Conservation (phyloP, 2,329 filamentous ascomycete species). For the Aspergillus pseudoglaucus region DNA sequence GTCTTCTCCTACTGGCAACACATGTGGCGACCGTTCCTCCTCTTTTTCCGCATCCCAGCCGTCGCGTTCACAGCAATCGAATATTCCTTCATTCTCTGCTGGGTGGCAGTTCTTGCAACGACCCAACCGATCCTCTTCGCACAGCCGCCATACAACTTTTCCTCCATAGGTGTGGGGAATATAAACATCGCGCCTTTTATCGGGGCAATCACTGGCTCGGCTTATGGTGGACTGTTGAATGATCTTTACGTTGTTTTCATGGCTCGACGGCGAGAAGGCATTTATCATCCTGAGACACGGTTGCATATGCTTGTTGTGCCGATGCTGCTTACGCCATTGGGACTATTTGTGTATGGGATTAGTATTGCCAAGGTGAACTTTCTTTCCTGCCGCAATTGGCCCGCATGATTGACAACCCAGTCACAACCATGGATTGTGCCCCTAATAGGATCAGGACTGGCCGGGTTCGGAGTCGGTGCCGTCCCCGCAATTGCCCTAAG, state of each 20-base stretch:
- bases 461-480: slow-evolving; percentile 5
- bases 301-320: slow-evolving; percentile 21
- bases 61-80: slow-evolving; percentile 35
- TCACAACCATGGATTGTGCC: slow-evolving; percentile 5
- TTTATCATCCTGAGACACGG: slow-evolving; percentile 42
- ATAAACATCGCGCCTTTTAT: slow-evolving; percentile 38
- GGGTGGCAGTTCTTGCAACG: slow-evolving; percentile 34
- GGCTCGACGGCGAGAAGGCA: slow-evolving; percentile 32
- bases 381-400: neutral
- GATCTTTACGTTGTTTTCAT: slow-evolving; percentile 35
- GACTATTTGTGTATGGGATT: slow-evolving; percentile 33
- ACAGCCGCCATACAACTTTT: slow-evolving; percentile 35
- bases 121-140: slow-evolving; percentile 32
- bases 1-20: slow-evolving; percentile 12
- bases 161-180: slow-evolving; percentile 30
- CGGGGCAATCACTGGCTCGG: slow-evolving; percentile 30
- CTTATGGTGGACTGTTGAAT: slow-evolving; percentile 29
- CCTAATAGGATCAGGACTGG: slow-evolving; percentile 2
- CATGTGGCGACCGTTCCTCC: slow-evolving; percentile 21
- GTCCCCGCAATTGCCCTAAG: slow-evolving; percentile 1
- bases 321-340: slow-evolving; percentile 23
- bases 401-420: neutral
- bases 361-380: slow-evolving; percentile 7
- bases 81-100: slow-evolving; percentile 34
- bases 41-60: slow-evolving; percentile 44